Base-by-base conservation (phyloP, 2,329 filamentous ascomycete species). In the Penicillium freii region DNA sequence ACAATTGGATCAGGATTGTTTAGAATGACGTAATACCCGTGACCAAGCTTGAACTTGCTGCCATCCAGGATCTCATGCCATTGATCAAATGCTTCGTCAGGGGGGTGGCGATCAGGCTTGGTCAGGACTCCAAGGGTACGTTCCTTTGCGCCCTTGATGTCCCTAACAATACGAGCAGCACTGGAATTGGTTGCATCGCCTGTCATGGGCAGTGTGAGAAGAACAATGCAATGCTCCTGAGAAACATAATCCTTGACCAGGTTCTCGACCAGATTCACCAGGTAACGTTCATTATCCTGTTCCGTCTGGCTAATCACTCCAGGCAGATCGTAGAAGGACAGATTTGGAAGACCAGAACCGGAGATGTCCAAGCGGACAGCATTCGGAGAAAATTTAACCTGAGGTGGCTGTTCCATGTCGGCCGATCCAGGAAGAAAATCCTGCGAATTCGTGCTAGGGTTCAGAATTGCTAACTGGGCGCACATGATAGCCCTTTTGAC, bases 321-420 rank as follows among this genome's bases (percentile, higher is more conserved):
- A 0, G 92, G 92, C 0, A 96, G 80, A 59, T 96, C 92, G 59
- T 90, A 93, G 65, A 96, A 95, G 0, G 88, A 91, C 0, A 96
- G 71, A 6, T 90, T 86, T 0, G 90, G 87, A 0, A 93, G 80
- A 0, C 80, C 81, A 0, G 89, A 88, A 0, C 87, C 88, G 0
- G 85, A 85, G 27, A 96, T 91, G 51, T 91, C 84, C 0, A 96
- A 78, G 0, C 87, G 83, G 0, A 96, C 87, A 0, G 92, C 82
- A 62, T 96, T 96, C 0, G 92, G 92, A 0, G 88, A 91, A 63
- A 95, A 95, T 9, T 89, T 86, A 0, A 87, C 85, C 5, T 84
- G 43, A 56, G 13, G 62, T 59, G 47, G 73, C 66, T 33, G 44
- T 2, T 21, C 5, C 3, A 75, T 71, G 1, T 1, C 70, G 46